Conservation (phyloP, 306 rosid genomes). For the Comarum palustre region DNA sequence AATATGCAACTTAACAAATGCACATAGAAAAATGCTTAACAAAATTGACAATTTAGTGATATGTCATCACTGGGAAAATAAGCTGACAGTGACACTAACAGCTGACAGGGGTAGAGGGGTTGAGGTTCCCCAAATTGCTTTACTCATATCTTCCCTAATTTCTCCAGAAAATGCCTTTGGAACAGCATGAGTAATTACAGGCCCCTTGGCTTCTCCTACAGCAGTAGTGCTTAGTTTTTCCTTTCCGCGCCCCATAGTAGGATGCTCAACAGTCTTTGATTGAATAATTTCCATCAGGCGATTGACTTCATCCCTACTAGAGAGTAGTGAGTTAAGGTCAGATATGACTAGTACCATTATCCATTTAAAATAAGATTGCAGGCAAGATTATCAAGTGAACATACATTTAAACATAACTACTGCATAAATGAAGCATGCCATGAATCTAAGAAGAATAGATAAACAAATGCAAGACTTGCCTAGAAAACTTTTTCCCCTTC, state of each 20-base stretch:
- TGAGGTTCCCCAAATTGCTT: constrained; percentile 45
- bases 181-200: constrained; percentile 28
- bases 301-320: constrained; percentile 64
- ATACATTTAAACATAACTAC: not conserved
- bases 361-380: not conserved
- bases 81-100: constrained; percentile 41
- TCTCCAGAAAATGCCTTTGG: constrained; percentile 33
- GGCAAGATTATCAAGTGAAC: not conserved
- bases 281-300: constrained; percentile 59
- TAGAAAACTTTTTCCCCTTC: constrained; percentile 43
- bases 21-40: not conserved
- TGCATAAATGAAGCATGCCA: not conserved
- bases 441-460: not conserved
- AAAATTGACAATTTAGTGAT: constrained; percentile 13
- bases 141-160: constrained; percentile 39
- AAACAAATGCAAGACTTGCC: constrained; percentile 27
- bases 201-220: constrained; percentile 36
- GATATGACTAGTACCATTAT: not conserved
- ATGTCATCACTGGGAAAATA: constrained; percentile 18
- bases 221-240: constrained; percentile 24
- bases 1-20: not conserved
- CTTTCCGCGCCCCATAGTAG: constrained; percentile 35
- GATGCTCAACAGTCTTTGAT: constrained; percentile 58
- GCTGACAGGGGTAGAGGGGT: constrained; percentile 46
- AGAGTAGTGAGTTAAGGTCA: not conserved